phyloP scores from a whole-genome alignment of 371 early-diverging fungal species.

The Sanchytrium tribonematis region DNA sequence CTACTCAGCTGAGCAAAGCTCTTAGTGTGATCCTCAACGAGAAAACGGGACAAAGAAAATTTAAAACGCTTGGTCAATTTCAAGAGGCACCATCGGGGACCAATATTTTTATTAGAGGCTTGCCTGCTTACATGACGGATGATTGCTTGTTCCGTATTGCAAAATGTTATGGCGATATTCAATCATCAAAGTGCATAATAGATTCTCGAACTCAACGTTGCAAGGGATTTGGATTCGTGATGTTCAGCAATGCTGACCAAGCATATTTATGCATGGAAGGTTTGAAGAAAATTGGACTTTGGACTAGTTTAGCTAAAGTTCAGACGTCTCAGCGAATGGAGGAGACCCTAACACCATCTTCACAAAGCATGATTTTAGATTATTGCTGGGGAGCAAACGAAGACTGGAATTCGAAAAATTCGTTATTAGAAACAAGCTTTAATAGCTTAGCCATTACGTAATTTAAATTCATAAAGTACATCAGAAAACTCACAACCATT shows the following conservation, averaged over 20 bases:
- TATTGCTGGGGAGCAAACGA: neutral
- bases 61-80: neutral
- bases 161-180: conserved; percentile 25
- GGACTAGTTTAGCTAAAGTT: neutral
- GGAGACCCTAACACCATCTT: neutral
- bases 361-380: neutral
- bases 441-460: too few relatives aligned
- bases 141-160: neutral
- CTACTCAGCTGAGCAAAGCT: neutral
- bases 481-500: too few relatives aligned
- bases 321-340: neutral
- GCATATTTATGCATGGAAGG: neutral
- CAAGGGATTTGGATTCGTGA: conserved; percentile 69
- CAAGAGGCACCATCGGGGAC: neutral
- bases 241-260: conserved; percentile 36
- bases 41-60: neutral
- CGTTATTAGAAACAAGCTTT: too few relatives aligned
- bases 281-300: conserved; percentile 1
- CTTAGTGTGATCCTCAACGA: neutral
- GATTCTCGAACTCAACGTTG: conserved; percentile 48
- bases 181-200: conserved; percentile 53
- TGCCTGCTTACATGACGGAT: conserved; percentile 1
- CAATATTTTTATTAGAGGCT: neutral
- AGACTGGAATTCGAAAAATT: neutral
- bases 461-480: too few relatives aligned